These are phyloP conservation scores for Solanum hybrid DNA, from an alignment of 305 asterid species.

Conservation along the genomic window DNA sequence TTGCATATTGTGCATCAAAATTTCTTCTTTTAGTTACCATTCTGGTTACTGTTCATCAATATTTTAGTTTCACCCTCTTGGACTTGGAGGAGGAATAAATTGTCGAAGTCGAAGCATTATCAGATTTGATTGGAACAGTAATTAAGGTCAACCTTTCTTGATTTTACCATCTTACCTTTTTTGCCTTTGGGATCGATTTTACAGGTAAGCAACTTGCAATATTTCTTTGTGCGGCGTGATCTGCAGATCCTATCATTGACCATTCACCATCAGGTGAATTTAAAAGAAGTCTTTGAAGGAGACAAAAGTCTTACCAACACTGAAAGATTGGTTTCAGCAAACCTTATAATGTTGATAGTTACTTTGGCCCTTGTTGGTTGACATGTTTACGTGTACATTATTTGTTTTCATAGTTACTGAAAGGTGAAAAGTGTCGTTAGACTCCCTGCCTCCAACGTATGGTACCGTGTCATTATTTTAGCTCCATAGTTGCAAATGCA, in stretches of 20 bases:
- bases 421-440: background rate
- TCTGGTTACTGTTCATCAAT: background rate
- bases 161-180: background rate
- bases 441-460: background rate
- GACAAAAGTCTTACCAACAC: background rate
- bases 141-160: background rate
- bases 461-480: background rate
- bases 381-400: background rate
- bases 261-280: background rate
- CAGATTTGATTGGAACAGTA: background rate
- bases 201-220: background rate
- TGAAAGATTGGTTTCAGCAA: background rate
- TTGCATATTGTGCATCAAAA: background rate
- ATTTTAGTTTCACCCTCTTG: background rate
- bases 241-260: background rate
- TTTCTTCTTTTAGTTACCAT: background rate
- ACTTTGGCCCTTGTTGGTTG: background rate
- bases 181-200: background rate
- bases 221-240: background rate
- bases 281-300: background rate
- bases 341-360: background rate
- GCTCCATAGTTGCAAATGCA: background rate
- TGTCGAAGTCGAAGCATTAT: background rate
- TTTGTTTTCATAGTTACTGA: background rate
- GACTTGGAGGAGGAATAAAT: background rate